phyloP scores from a whole-genome alignment of 1,284 basidiomycete genomes.

The Marasmius sp. region DNA sequence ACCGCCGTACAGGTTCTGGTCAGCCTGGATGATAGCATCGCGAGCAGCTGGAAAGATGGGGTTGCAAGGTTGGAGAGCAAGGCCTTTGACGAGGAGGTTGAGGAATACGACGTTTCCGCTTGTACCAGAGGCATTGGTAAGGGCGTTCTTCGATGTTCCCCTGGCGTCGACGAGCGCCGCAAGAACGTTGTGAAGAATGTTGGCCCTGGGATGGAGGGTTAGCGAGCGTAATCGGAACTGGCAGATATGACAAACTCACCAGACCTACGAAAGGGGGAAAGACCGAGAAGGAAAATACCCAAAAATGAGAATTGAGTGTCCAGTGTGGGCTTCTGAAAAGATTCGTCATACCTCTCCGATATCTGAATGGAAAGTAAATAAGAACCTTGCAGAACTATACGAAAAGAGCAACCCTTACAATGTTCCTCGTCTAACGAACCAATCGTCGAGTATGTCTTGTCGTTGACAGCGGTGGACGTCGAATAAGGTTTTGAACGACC shows the following conservation, averaged over 20 bases:
- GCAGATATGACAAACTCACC: not conserved
- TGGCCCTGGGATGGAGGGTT: conserved; percentile 25
- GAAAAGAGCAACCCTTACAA: not conserved
- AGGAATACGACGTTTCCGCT: conserved; percentile 35
- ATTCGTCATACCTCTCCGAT: not conserved
- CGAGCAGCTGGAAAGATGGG: conserved; percentile 28
- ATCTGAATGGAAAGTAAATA: not conserved
- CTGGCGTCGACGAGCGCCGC: conserved; percentile 37
- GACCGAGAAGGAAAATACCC: too few species aligned
- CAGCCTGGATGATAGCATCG: conserved; percentile 33
- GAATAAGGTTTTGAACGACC: conserved; percentile 1
- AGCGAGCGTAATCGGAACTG: not conserved
- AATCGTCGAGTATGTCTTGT: not conserved
- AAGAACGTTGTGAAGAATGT: conserved; percentile 36
- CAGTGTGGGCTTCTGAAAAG: not conserved
- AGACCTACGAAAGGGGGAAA: not conserved
- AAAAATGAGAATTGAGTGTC: too few species aligned
- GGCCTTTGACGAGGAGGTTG: conserved; percentile 30
- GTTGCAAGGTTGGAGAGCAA: conserved; percentile 32
- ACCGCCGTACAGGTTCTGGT: conserved; percentile 33
- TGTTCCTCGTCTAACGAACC: not conserved
- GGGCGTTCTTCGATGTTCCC: conserved; percentile 22
- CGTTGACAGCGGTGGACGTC: not conserved
- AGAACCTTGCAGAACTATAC: not conserved
- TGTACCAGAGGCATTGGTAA: conserved; percentile 25